phyloP scores from a whole-genome alignment of 2,329 filamentous ascomycete genomes.

The Ophiostoma ulmi region DNA sequence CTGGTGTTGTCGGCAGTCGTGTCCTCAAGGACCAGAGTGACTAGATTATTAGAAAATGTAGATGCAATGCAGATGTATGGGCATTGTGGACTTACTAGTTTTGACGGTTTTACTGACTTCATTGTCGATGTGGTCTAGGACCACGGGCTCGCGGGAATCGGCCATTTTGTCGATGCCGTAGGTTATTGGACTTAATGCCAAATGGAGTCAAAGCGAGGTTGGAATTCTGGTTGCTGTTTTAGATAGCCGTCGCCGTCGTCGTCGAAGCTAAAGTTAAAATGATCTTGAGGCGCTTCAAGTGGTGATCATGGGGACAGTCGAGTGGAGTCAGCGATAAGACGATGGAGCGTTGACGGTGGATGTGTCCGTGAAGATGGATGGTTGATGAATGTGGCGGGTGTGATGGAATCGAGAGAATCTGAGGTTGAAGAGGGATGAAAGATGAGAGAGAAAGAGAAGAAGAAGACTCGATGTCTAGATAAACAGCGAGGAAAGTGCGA shows the following conservation, averaged over 20 bases:
- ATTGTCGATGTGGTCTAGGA: not conserved
- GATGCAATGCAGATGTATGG: not conserved
- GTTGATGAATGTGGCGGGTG: not conserved
- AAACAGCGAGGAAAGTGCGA: conserved; percentile 5
- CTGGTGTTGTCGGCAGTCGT: not conserved
- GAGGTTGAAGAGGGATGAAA: not conserved
- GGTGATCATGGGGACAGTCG: not conserved
- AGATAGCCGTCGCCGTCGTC: not conserved
- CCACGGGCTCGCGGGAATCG: not conserved
- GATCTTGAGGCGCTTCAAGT: conserved; percentile 2
- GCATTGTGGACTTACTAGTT: not conserved
- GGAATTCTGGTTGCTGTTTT: not conserved
- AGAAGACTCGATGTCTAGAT: not conserved
- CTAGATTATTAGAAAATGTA: not conserved
- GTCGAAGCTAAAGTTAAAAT: not conserved
- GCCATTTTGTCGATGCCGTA: not conserved
- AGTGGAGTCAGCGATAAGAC: conserved; percentile 9
- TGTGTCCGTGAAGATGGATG: not conserved
- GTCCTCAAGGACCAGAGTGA: not conserved
- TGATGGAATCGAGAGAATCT: not conserved
- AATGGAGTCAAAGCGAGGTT: not conserved
- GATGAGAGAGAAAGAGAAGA: not conserved
- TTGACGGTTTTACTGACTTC: not conserved
- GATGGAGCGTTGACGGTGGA: not conserved
- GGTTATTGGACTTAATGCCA: not conserved